Conservation (phyloP, 192 early-diverging fungal species). For the Gamsiella multidivaricata region DNA sequence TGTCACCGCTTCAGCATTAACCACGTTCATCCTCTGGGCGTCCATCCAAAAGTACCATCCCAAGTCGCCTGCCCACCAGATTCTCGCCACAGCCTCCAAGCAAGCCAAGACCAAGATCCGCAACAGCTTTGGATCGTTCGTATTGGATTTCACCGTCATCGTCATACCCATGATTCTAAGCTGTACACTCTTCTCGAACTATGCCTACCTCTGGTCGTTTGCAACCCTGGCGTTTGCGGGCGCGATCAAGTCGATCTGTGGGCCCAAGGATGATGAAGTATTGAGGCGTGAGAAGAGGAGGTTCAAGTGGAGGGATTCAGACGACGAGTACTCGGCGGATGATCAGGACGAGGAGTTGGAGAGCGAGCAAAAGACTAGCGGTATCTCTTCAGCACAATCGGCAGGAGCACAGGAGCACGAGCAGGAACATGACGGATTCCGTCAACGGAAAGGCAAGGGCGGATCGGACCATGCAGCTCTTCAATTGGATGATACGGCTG, state of each 20-base stretch:
- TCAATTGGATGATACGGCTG: conserved; percentile 14
- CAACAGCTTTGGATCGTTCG: conserved; percentile 18
- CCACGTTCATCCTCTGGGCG: conserved; percentile 53
- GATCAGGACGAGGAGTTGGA: conserved; percentile 15
- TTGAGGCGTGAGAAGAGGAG: conserved; percentile 42
- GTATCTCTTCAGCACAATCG: not conserved
- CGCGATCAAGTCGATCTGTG: conserved; percentile 25
- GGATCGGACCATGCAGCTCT: conserved; percentile 18
- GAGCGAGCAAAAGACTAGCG: not conserved
- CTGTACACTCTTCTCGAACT: conserved; percentile 44
- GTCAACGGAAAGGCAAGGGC: conserved; percentile 32
- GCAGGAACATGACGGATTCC: conserved; percentile 23
- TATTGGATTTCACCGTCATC: conserved; percentile 27
- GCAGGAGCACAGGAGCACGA: conserved; percentile 5
- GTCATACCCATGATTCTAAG: conserved; percentile 38
- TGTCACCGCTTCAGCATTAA: conserved; percentile 55
- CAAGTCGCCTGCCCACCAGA: conserved; percentile 27
- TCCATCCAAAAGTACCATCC: conserved; percentile 54
- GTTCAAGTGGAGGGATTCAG: conserved; percentile 53
- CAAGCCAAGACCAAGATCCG: conserved; percentile 24
- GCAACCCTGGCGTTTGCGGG: conserved; percentile 23
- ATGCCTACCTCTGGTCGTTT: conserved; percentile 45
- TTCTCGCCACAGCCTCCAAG: conserved; percentile 13
- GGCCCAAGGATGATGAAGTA: conserved; percentile 24
- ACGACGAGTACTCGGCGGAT: conserved; percentile 31